Evolutionary conservation across 2,329 filamentous ascomycete genomes (phyloP), one percentile per base, ranked within the genome.

Genomic region (Hysterium pulicare): DNA sequence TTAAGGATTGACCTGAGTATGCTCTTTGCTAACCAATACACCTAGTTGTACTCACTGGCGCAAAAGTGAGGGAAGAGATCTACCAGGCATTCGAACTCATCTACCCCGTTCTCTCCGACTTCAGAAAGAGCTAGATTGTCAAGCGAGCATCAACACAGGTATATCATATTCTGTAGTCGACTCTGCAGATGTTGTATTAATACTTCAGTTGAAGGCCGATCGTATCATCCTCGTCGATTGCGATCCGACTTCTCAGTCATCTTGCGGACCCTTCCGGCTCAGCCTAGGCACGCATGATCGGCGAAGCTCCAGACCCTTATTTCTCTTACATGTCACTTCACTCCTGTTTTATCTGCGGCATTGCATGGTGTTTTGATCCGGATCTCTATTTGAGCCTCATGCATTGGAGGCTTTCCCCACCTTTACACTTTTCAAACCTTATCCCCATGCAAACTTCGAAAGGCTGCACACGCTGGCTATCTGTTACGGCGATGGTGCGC

Each of bases 1-100:
- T n/a, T n/a, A n/a, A n/a, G n/a, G n/a, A n/a, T n/a, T n/a, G n/a
- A n/a, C n/a, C n/a, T n/a, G n/a, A n/a, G n/a, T n/a, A n/a, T n/a
- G n/a, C n/a, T n/a, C n/a, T n/a, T n/a, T n/a, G n/a, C n/a, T n/a
- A n/a, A n/a, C n/a, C n/a, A n/a, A n/a, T n/a, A n/a, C n/a, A n/a
- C n/a, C n/a, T n/a, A n/a, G 97, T 97, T 49, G 93, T 97, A 61
- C 79, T 97, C 66, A 97, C 93, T 32, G 93, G 93, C 63, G 93
- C 93, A 55, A 97, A 98, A 69, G 90, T 97, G 53, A 86, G 93
- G 58, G 93, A 98, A 71, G 90, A 96, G 74, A 97, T 98, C 55
- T 69, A 68, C 55, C 62, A 67, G 43, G 67, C 67, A 22, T 69
- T 69, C 42, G 67, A 69, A 53, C 60, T 56, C 83, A 95, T 96